Conservation (phyloP, 2,329 filamentous ascomycete genomes). For the Hypoxylon sp. region DNA sequence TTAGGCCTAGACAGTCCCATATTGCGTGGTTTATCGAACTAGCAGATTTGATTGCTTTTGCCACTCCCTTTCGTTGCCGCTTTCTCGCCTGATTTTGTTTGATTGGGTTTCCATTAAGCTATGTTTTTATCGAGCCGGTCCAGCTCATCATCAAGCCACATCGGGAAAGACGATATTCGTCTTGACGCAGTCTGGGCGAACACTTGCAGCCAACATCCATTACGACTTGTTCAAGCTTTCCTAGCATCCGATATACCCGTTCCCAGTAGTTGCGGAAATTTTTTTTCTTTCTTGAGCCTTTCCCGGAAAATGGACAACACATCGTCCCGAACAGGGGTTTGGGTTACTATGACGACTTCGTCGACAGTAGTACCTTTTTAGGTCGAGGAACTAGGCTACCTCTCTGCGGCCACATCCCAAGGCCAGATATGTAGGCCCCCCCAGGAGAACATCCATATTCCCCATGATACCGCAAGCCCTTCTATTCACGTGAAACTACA, state of each 20-base stretch:
- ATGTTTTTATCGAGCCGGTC: constrained; percentile 36
- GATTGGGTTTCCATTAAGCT: constrained; percentile 45
- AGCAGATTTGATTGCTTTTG: constrained; percentile 42
- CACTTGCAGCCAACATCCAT: constrained; percentile 53
- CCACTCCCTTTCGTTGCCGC: constrained; percentile 40
- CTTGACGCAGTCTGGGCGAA: constrained; percentile 41
- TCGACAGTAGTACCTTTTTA: constrained; percentile 41
- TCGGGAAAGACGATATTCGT: constrained; percentile 50
- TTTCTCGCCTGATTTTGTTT: constrained; percentile 46
- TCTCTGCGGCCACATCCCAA: constrained; percentile 46
- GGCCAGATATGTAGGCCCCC: constrained; percentile 49
- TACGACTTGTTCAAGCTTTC: constrained; percentile 48
- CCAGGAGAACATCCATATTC: constrained; percentile 34
- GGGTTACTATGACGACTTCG: constrained; percentile 43
- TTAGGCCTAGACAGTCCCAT: constrained; percentile 40
- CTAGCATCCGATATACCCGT: constrained; percentile 47
- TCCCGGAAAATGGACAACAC: constrained; percentile 46
- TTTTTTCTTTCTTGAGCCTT: constrained; percentile 23
- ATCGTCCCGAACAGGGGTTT: constrained; percentile 42
- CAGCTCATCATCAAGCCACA: constrained; percentile 54
- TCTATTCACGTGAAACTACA: constrained; percentile 45
- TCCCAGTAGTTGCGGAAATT: constrained; percentile 39
- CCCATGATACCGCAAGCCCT: constrained; percentile 47
- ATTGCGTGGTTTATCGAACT: constrained; percentile 41
- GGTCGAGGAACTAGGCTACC: constrained; percentile 40